Percentiles rank a stretch among this genome's conserved stretches.
Conservation (phyloP, 106 monocot genomes). For the Agapanthus africanus region DNA sequence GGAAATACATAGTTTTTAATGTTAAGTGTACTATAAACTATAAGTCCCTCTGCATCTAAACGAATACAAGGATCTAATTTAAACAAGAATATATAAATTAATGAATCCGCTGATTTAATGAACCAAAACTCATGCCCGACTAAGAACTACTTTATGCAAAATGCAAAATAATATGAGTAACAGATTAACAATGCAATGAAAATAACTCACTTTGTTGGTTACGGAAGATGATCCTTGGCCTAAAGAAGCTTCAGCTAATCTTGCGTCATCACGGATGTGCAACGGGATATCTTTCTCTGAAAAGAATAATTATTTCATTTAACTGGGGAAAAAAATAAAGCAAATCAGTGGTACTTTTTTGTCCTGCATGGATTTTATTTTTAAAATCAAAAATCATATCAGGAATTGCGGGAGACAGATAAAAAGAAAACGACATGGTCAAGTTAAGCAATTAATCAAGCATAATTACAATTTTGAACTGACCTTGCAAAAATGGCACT, state of each 20-base stretch:
- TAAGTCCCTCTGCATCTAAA: too few relatives aligned
- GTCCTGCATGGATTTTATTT: not conserved
- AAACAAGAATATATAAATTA: not conserved
- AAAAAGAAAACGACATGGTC: not conserved
- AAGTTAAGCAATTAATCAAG: not conserved
- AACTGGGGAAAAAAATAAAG: not conserved
- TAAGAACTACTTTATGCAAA: not conserved
- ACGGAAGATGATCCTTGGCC: slow-evolving; percentile 51
- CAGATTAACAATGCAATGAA: not conserved
- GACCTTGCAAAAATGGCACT: slow-evolving; percentile 99
- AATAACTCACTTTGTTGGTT: not conserved
- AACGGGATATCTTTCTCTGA: slow-evolving; percentile 93
- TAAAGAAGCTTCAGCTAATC: slow-evolving; percentile 38
- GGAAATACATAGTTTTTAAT: too few relatives aligned
- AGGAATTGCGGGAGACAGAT: not conserved
- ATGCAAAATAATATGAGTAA: not conserved
- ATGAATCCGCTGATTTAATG: not conserved
- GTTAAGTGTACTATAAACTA: too few relatives aligned
- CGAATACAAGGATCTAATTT: not conserved
- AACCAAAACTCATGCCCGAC: not conserved
- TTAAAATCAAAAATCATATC: not conserved
- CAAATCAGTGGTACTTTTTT: not conserved
- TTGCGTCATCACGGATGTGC: slow-evolving; percentile 64
- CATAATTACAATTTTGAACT: slow-evolving; percentile 3
- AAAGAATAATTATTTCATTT: slow-evolving; percentile 9